phyloP scores from a whole-genome alignment of 2,329 filamentous ascomycete species.

The Venturia oleaginea region DNA sequence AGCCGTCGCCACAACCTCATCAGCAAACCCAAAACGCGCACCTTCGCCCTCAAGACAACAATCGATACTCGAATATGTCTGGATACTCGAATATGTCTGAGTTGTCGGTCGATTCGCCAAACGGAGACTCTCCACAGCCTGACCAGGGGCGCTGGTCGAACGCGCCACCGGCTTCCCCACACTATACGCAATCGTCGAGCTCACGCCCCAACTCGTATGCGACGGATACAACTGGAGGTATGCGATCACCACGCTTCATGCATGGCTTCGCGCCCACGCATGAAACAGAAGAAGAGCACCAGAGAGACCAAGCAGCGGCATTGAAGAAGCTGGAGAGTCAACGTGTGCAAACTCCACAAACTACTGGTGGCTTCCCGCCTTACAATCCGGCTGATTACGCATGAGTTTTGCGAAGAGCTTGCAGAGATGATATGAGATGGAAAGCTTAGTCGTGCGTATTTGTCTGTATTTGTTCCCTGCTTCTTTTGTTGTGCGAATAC shows the following conservation, averaged over 20 bases:
- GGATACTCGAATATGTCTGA: conserved; percentile 21
- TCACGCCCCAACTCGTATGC: conserved; percentile 29
- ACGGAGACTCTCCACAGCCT: conserved; percentile 21
- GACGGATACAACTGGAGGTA: conserved; percentile 22
- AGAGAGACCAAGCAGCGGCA: conserved; percentile 15
- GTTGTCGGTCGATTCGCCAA: conserved; percentile 14
- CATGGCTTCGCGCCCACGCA: conserved; percentile 25
- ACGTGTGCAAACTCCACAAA: neutral
- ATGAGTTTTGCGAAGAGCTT: neutral
- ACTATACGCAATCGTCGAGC: conserved; percentile 15
- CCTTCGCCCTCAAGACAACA: conserved; percentile 20
- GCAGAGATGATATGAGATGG: neutral
- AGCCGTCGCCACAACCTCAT: conserved; percentile 21
- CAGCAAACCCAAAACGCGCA: conserved; percentile 16
- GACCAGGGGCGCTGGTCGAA: conserved; percentile 27
- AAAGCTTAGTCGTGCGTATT: neutral
- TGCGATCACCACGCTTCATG: conserved; percentile 27
- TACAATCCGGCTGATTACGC: conserved; percentile 11
- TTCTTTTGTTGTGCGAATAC: neutral
- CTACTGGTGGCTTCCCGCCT: neutral
- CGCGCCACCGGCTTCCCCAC: conserved; percentile 13
- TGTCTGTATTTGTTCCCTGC: neutral
- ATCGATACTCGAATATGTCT: conserved; percentile 21
- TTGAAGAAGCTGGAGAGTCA: conserved; percentile 19
- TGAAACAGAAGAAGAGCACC: conserved; percentile 27